These are phyloP conservation scores for Sugiyamaella grinbergsii DNA, from an alignment of 1,139 yeast genomes.

Conservation along the genomic window DNA sequence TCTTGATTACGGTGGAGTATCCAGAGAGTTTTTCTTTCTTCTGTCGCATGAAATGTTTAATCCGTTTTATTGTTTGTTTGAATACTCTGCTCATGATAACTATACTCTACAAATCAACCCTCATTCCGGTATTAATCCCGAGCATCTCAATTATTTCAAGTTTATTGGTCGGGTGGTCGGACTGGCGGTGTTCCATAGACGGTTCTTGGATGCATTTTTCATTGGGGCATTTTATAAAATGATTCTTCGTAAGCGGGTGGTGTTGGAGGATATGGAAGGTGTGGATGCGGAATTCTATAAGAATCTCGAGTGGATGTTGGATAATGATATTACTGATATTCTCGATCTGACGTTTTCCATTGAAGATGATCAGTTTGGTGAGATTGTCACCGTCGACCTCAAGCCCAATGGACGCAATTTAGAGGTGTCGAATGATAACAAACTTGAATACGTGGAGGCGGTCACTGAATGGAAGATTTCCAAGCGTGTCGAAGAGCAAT, in stretches of 20 bases:
- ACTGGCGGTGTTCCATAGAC: slow-evolving; percentile 94
- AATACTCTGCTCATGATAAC: slow-evolving; percentile 96
- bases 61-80: slow-evolving; percentile 95
- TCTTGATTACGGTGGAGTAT: slow-evolving; percentile 98
- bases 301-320: slow-evolving; percentile 92
- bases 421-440: slow-evolving; percentile 91
- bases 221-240: slow-evolving; percentile 97
- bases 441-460: slow-evolving; percentile 91
- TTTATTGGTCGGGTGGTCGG: slow-evolving; percentile 99
- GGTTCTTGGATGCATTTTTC: slow-evolving; percentile 96
- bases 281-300: slow-evolving; percentile 96
- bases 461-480: slow-evolving; percentile 96
- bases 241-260: slow-evolving; percentile 95
- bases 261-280: slow-evolving; percentile 96
- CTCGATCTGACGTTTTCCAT: slow-evolving; percentile 89
- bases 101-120: slow-evolving; percentile 97
- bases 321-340: slow-evolving; percentile 85
- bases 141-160: slow-evolving; percentile 95
- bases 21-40: slow-evolving; percentile 94
- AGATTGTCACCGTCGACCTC: slow-evolving; percentile 83
- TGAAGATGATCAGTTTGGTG: slow-evolving; percentile 96
- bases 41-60: slow-evolving; percentile 98
- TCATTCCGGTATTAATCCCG: slow-evolving; percentile 96
- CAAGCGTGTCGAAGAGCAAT: slow-evolving; percentile 92
- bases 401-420: slow-evolving; percentile 85